Base-by-base conservation (phyloP, 208 protist species). In the Leishmania mexicana region DNA sequence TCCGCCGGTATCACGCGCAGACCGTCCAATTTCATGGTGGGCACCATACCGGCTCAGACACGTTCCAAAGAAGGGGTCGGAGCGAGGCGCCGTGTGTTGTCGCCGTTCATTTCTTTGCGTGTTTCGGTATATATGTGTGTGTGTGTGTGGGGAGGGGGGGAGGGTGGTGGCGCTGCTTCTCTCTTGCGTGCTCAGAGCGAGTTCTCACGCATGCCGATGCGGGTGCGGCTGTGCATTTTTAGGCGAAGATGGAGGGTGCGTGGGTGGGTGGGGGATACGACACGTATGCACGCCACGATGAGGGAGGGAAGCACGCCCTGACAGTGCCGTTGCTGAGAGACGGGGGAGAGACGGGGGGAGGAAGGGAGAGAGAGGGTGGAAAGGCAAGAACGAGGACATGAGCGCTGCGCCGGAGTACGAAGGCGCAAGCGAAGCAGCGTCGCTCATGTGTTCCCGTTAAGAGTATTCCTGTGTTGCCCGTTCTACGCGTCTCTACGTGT, bases 1-100 rank as follows among this genome's bases (percentile, higher is more conserved):
- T 38, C 76, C 6, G 57, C 54, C 4, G 76, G 70, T 54, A 72
- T 31, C 40, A 76, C 10, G 68, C 75, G 58, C 17, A 79, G 21
- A 38, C 58, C 35, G 19, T 35, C 54, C 5, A 35, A 31, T 1
- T 21, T 58, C 57, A 79, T 76, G 31, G 24, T 35, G 24, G 31
- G 40, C 21, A 49, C 10, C 28, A 28, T 73, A 31, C 68, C 28
- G 28, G 6, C 8, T 5, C 19, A 3, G 40, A 2, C 57, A 62
- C 57, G 19, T 40, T 35, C 51, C 1, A 28, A 24, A 71, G 21
- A 73, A 35, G 15, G 62, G n/a, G 4, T 40, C 4, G 31, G 31
- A 24, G 13, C 19, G 62, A 68, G 62, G 31, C 31, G 57, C 28
- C 40, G 38, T 35, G 19, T 24, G 19, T 21, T 35, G n/a, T 42